Percentiles rank a stretch among this genome's conserved stretches.
phyloP scores from a whole-genome alignment of 805 yeast genomes.

The Saccharomycopsis guyanensis region DNA sequence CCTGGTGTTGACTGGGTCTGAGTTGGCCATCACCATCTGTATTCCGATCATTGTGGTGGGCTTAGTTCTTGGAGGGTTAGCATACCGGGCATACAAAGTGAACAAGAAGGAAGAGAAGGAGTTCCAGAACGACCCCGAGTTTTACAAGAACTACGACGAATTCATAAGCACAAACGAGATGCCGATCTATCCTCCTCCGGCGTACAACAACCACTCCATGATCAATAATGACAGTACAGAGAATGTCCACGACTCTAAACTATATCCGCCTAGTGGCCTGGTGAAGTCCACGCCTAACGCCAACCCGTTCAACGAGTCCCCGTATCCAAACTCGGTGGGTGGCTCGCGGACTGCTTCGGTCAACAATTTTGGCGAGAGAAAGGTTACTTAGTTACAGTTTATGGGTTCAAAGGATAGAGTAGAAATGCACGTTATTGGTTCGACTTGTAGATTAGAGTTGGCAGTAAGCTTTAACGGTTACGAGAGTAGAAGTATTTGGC shows the following conservation, averaged over 20 bases:
- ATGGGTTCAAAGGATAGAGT: too few relatives aligned
- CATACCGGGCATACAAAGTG: slow-evolving; percentile 16
- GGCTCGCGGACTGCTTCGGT: not conserved
- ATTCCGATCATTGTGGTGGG: slow-evolving; percentile 19
- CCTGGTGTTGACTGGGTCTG: slow-evolving; percentile 8
- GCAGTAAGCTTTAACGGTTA: too few relatives aligned
- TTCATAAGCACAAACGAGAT: slow-evolving; percentile 17
- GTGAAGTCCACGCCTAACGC: not conserved
- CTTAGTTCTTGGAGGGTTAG: slow-evolving; percentile 10
- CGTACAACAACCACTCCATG: slow-evolving; percentile 10
- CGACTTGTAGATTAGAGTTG: too few relatives aligned
- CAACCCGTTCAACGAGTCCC: not conserved
- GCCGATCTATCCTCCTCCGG: slow-evolving; percentile 20
- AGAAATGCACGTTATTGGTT: too few relatives aligned
- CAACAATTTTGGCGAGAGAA: not conserved
- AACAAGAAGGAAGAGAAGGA: slow-evolving; percentile 20
- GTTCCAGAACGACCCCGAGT: slow-evolving; percentile 18
- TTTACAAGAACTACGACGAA: slow-evolving; percentile 21
- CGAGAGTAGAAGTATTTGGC: too few relatives aligned
- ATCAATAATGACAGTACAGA: not conserved
- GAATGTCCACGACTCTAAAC: not conserved
- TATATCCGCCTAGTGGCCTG: not conserved
- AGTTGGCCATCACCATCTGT: slow-evolving; percentile 17
- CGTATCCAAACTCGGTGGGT: not conserved
- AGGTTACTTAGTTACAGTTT: not conserved